Evolutionary conservation across 2,329 filamentous ascomycete genomes (phyloP), one percentile per base, ranked within the genome.

Genomic region (Phyllosticta citriasiana): DNA sequence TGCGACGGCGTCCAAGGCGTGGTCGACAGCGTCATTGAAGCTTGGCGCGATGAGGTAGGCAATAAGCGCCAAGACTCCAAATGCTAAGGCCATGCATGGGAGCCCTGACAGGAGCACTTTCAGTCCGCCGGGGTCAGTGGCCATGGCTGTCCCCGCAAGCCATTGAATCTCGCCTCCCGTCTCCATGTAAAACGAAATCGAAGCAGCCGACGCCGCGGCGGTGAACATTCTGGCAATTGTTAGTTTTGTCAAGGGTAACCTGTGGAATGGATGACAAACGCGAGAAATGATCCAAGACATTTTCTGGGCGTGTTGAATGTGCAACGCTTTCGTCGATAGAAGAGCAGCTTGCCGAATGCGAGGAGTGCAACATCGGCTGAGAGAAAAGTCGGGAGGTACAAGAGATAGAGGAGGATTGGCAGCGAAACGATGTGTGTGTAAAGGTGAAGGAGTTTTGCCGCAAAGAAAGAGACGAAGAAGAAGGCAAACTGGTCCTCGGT

Each of bases 141-240:
- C 63, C 62, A 76, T 69, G 63, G 68, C 75, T 61, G 65, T 66
- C 35, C 69, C 69, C 40, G 72, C 70, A 35, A 67, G 66, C 74
- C 74, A 76, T 64, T 72, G 70, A 57, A 76, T 71, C 62, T 76
- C 73, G 35, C 71, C 71, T 7, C 74, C 73, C 1, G 74, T 76
- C 61, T 75, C 72, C 57, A 74, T 64, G 62, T 73, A 76, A 65
- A 76, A 76, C 35, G 71, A 71, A 57, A 76, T 71, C 62, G 74
- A 72, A 14, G 70, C 65, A 30, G 73, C 70, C 10, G 72, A 69
- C 2, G 72, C 69, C 24, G 65, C 69, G 58, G 69, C 69, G 8
- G 71, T 70, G 26, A 72, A 55, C 16, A 72, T 50, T 8, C 71
- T 73, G 57, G 22, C n/a, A 57, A 6, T 57, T 9, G 53, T 59